phyloP scores from a whole-genome alignment of 116 monocot species.

The Phalaenopsis hybrid region DNA sequence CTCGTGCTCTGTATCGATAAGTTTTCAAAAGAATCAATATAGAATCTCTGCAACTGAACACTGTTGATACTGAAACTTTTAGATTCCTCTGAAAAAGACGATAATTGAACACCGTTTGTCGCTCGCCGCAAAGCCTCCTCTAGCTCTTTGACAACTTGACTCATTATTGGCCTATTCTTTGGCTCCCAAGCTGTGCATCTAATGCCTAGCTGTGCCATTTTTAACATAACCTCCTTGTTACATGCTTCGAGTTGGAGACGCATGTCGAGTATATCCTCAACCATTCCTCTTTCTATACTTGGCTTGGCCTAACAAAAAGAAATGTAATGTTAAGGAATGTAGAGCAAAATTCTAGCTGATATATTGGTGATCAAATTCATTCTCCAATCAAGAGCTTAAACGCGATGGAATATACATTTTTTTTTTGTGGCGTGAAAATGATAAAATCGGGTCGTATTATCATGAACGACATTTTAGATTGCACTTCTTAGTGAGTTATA shows the following conservation, averaged over 20 bases:
- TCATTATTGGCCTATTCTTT: conserved; percentile 25
- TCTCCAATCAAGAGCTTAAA: too few relatives aligned
- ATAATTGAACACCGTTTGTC: neutral
- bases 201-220: conserved; percentile 32
- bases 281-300: conserved; percentile 26
- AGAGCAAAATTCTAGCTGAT: neutral
- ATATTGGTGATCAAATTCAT: neutral
- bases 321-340: neutral
- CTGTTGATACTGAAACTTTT: conserved; percentile 21
- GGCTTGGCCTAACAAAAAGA: conserved; percentile 23
- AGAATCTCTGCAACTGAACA: conserved; percentile 25
- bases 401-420: too few relatives aligned
- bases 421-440: too few relatives aligned
- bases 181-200: conserved; percentile 21
- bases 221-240: conserved; percentile 35
- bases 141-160: conserved; percentile 19
- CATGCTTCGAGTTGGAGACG: conserved; percentile 20
- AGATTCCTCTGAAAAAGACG: conserved; percentile 4
- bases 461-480: too few relatives aligned
- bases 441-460: too few relatives aligned
- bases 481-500: too few relatives aligned
- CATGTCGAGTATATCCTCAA: conserved; percentile 31
- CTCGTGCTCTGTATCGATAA: conserved; percentile 5
- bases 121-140: conserved; percentile 8
- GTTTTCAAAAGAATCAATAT: conserved; percentile 12